Evolutionary conservation across 1,284 basidiomycete genomes (phyloP).

Genomic region (Tilletia walkeri): DNA sequence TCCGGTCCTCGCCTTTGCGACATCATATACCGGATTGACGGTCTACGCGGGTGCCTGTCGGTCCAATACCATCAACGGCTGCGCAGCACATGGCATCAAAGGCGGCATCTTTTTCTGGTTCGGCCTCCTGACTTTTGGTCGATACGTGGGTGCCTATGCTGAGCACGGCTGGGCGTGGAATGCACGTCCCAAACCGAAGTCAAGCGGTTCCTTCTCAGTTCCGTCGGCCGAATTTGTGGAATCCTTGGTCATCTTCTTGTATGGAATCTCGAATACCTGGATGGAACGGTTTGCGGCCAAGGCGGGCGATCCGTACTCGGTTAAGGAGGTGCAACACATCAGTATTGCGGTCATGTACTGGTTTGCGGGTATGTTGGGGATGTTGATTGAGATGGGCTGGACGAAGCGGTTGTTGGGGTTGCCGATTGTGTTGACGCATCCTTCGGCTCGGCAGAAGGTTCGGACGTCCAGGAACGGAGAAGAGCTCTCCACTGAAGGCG

Average conservation of each 20-base stretch:
- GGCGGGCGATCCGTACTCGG: slow-evolving; percentile 78
- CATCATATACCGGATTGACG: slow-evolving; percentile 69
- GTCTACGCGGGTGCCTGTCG: slow-evolving; percentile 81
- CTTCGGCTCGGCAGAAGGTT: slow-evolving; percentile 21
- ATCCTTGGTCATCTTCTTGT: slow-evolving; percentile 79
- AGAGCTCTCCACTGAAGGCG: slow-evolving; percentile 7
- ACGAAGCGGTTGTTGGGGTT: slow-evolving; percentile 41
- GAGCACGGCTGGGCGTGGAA: slow-evolving; percentile 97
- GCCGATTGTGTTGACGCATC: slow-evolving; percentile 33
- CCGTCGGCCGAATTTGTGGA: slow-evolving; percentile 77
- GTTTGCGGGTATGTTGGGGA: slow-evolving; percentile 85
- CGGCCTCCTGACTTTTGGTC: slow-evolving; percentile 80
- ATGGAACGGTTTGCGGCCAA: slow-evolving; percentile 85
- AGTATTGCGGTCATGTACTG: slow-evolving; percentile 93
- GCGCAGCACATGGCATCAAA: slow-evolving; percentile 91
- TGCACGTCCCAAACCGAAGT: slow-evolving; percentile 36
- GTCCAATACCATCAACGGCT: slow-evolving; percentile 64
- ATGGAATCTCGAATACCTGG: slow-evolving; percentile 90
- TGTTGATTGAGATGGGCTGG: slow-evolving; percentile 77
- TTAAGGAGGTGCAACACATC: slow-evolving; percentile 93
- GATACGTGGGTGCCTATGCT: slow-evolving; percentile 85
- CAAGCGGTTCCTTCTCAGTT: slow-evolving; percentile 23
- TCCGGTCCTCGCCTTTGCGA: slow-evolving; percentile 69
- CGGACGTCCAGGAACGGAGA: background rate
- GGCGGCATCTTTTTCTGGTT: slow-evolving; percentile 62